Evolutionary conservation across 106 monocot species (phyloP).

Genomic region (Acorus gramineus): DNA sequence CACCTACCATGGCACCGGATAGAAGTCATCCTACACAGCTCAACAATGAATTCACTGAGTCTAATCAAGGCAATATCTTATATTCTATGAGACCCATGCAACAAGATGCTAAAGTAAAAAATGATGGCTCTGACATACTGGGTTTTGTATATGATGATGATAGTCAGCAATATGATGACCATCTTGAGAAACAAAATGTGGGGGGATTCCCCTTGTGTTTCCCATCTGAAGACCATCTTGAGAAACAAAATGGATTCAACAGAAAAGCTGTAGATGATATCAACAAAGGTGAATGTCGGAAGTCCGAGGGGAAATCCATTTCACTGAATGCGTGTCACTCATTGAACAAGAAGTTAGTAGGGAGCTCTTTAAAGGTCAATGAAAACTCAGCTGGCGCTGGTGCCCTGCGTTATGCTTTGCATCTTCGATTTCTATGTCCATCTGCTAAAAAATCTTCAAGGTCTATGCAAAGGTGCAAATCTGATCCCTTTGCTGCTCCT

Average conservation of each 20-base stretch:
- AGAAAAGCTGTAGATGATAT: not conserved
- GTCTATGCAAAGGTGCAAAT: constrained; percentile 62
- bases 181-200: constrained; percentile 11
- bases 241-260: not conserved
- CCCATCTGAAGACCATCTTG: no score
- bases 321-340: constrained; percentile 7
- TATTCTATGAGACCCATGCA: not conserved
- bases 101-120: constrained; percentile 4
- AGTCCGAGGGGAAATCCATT: constrained; percentile 3
- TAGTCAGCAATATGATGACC: constrained; percentile 1
- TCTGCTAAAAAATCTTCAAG: constrained; percentile 41
- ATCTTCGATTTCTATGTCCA: constrained; percentile 73
- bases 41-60: constrained; percentile 4
- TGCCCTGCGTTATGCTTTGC: constrained; percentile 74
- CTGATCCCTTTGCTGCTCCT: constrained; percentile 54
- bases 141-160: constrained; percentile 2
- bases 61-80: constrained; percentile 2
- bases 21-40: constrained; percentile 17
- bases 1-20: constrained; percentile 3
- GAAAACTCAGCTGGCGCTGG: constrained; percentile 17
- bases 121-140: constrained; percentile 6
- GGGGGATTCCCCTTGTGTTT: not conserved
- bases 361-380: constrained; percentile 32
- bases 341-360: constrained; percentile 11
- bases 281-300: not conserved